phyloP scores from a whole-genome alignment of 768 basidiomycete genomes.

The Hysterangium stoloniferum region DNA sequence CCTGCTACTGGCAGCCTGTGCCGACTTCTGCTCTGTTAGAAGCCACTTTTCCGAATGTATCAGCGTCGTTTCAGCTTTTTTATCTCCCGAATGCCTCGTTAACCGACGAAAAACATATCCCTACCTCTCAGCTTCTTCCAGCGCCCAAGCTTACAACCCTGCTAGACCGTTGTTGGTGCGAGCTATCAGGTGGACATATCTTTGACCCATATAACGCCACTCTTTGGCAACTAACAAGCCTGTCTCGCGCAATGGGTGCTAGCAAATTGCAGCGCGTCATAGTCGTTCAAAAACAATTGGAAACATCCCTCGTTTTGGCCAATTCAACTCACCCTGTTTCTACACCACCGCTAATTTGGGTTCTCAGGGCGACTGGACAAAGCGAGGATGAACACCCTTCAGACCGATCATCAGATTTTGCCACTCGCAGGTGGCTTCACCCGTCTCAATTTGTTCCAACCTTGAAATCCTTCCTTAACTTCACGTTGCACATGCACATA shows the following conservation, averaged over 20 bases:
- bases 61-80: neutral
- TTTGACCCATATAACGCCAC: conserved; percentile 76
- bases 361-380: neutral
- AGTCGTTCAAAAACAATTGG: neutral
- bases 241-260: conserved; percentile 21
- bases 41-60: conserved; percentile 9
- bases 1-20: conserved; percentile 86
- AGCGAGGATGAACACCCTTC: neutral
- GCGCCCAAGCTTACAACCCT: conserved; percentile 53
- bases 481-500: neutral
- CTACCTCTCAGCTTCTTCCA: conserved; percentile 23
- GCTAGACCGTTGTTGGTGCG: conserved; percentile 82
- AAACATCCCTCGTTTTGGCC: neutral
- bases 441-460: neutral
- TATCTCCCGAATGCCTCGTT: conserved; percentile 5
- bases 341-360: too few species aligned
- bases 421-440: neutral
- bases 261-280: neutral
- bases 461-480: neutral
- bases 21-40: conserved; percentile 32
- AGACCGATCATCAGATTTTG: neutral
- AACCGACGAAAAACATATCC: neutral
- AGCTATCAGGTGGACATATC: conserved; percentile 52
- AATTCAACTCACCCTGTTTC: too few species aligned
- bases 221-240: conserved; percentile 64